Conservation (phyloP, 495 filamentous ascomycete genomes). For the Aspergillus hancockii region DNA sequence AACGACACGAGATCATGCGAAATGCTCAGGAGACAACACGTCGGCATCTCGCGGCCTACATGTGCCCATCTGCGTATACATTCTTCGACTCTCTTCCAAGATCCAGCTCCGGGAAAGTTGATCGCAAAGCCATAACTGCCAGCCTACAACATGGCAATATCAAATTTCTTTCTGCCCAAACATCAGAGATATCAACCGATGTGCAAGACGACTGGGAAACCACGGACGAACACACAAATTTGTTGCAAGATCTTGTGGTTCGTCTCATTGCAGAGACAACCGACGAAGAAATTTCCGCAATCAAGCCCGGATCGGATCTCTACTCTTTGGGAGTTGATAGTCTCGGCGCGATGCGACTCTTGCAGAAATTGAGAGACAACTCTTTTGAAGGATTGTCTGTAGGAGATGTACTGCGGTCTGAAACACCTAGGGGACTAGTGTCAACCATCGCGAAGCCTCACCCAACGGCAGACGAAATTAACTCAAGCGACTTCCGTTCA, state of each 20-base stretch:
- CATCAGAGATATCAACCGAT: not conserved
- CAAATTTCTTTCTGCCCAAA: conserved; percentile 5
- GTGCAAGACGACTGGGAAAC: conserved; percentile 10
- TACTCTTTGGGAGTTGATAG: conserved; percentile 80
- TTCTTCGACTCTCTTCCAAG: conserved; percentile 25
- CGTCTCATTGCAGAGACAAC: conserved; percentile 49
- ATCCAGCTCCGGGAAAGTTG: conserved; percentile 29
- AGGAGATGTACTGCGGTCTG: conserved; percentile 24
- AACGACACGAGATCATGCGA: conserved; percentile 32
- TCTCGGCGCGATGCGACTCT: conserved; percentile 67
- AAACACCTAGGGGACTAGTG: conserved; percentile 36
- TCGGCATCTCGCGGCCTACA: conserved; percentile 19
- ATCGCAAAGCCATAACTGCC: conserved; percentile 26
- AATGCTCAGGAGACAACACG: conserved; percentile 47
- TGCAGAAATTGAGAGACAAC: conserved; percentile 29
- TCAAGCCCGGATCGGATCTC: conserved; percentile 57
- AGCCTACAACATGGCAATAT: conserved; percentile 5
- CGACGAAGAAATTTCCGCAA: conserved; percentile 35
- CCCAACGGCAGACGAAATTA: not conserved
- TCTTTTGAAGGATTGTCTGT: conserved; percentile 30
- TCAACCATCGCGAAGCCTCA: conserved; percentile 10
- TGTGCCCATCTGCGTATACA: conserved; percentile 24
- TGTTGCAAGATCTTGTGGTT: conserved; percentile 18
- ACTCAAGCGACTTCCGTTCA: conserved; percentile 1
- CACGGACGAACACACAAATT: not conserved